These are phyloP conservation scores for Leptographium procerum DNA, from an alignment of 2,329 filamentous ascomycete genomes.

Conservation along the genomic window DNA sequence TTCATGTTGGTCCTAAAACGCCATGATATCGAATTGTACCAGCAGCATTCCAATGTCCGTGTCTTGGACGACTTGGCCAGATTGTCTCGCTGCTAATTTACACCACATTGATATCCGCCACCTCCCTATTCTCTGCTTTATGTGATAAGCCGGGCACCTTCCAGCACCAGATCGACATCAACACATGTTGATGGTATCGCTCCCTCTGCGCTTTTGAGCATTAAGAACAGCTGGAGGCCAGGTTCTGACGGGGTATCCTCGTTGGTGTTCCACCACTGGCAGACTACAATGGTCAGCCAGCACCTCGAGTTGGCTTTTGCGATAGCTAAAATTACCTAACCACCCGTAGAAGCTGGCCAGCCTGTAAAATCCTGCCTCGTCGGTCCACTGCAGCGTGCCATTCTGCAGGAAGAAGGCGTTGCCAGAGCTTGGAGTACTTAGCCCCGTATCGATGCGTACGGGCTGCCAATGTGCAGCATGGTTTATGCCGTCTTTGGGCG, in stretches of 20 bases:
- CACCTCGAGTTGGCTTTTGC: neutral
- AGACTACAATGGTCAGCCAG: neutral
- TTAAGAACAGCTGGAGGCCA: constrained; percentile 8
- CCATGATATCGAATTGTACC: too few species aligned
- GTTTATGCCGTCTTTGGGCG: neutral
- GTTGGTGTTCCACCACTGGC: constrained; percentile 5
- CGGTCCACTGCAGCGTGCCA: constrained; percentile 5
- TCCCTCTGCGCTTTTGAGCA: neutral
- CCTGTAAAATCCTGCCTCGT: neutral
- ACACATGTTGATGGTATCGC: neutral
- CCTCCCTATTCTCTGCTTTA: too few species aligned
- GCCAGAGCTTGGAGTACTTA: neutral
- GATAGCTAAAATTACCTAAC: constrained; percentile 2
- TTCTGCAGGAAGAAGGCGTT: constrained; percentile 6
- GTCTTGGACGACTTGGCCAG: too few species aligned
- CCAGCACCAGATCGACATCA: constrained; percentile 5
- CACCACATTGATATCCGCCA: neutral
- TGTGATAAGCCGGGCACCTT: neutral
- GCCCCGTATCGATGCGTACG: constrained; percentile 2
- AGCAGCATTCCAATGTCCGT: too few species aligned
- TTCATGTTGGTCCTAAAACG: too few species aligned
- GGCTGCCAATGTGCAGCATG: constrained; percentile 4
- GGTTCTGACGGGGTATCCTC: neutral
- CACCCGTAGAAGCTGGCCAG: constrained; percentile 5
- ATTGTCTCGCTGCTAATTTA: too few species aligned